Conservation (phyloP, 140 eudicot species). For the Erigeron philadelphicus region DNA sequence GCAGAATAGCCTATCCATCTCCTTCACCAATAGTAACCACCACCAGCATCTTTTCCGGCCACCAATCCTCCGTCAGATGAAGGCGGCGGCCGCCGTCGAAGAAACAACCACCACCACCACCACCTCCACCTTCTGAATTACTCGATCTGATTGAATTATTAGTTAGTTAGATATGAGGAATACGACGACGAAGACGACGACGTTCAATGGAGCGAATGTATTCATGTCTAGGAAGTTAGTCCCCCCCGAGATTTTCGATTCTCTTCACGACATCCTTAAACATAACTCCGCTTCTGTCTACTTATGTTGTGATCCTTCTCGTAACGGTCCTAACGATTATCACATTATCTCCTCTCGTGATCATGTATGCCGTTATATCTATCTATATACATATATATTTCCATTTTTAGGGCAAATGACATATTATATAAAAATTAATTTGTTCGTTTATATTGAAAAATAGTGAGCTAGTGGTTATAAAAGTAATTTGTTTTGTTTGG, state of each 20-base stretch:
- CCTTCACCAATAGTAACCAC: too few relatives aligned
- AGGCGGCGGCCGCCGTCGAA: too few relatives aligned
- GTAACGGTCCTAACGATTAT: conserved; percentile 70
- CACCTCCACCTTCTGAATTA: too few relatives aligned
- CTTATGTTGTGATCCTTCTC: conserved; percentile 79
- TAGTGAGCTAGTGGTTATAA: too few relatives aligned
- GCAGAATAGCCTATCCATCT: too few relatives aligned
- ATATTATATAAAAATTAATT: too few relatives aligned
- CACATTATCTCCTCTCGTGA: conserved; percentile 68
- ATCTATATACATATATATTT: background rate
- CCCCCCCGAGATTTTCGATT: conserved; percentile 73
- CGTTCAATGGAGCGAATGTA: conserved; percentile 73
- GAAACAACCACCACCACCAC: too few relatives aligned
- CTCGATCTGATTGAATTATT: too few relatives aligned
- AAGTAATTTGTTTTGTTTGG: background rate
- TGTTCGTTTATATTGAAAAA: too few relatives aligned
- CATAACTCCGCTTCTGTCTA: conserved; percentile 68
- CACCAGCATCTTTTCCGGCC: too few relatives aligned
- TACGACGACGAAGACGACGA: conserved; percentile 47
- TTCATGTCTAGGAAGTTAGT: conserved; percentile 87
- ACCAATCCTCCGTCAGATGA: too few relatives aligned
- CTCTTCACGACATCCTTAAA: conserved; percentile 81
- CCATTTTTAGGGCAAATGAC: background rate
- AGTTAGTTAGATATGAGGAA: conserved; percentile 37
- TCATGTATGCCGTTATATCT: conserved; percentile 39